Evolutionary conservation across 73 alveolate genomes (phyloP).

Genomic region (Stentor coeruleus): DNA sequence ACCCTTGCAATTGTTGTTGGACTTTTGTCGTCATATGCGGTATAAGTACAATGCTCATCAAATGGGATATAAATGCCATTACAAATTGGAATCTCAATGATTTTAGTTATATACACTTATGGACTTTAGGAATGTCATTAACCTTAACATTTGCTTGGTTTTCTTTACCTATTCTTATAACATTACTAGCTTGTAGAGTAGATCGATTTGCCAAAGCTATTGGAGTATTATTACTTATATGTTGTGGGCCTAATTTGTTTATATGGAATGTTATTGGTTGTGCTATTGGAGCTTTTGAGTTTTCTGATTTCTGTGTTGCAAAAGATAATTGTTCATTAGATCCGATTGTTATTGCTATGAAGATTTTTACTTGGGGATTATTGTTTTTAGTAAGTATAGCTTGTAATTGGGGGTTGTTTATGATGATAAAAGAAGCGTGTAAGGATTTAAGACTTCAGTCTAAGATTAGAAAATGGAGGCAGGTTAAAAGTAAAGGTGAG

Average conservation of each 20-base stretch:
- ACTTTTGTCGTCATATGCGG: conserved; percentile 13
- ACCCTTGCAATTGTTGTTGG: conserved; percentile 18
- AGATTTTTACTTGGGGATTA: conserved; percentile 17
- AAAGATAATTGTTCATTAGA: not conserved
- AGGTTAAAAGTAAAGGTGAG: not conserved
- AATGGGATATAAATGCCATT: not conserved
- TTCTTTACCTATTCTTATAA: not conserved
- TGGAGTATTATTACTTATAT: not conserved
- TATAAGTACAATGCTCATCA: not conserved
- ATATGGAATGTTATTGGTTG: not conserved
- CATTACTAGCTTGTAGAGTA: not conserved
- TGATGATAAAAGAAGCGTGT: not conserved
- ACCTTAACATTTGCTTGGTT: conserved; percentile 12
- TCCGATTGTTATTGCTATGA: conserved; percentile 13
- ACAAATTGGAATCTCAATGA: not conserved
- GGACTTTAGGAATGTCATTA: conserved; percentile 20
- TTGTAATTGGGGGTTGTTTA: not conserved
- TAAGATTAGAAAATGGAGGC: conserved; percentile 10
- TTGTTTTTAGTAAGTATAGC: not conserved
- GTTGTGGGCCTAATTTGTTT: conserved; percentile 11
- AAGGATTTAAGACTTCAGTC: not conserved
- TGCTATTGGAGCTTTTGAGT: not conserved
- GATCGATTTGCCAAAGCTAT: not conserved
- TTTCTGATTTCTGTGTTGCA: not conserved
- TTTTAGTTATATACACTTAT: not conserved